These are phyloP conservation scores for Tylopilus rubrobrunneus DNA, from an alignment of 768 basidiomycete species.

Conservation along the genomic window DNA sequence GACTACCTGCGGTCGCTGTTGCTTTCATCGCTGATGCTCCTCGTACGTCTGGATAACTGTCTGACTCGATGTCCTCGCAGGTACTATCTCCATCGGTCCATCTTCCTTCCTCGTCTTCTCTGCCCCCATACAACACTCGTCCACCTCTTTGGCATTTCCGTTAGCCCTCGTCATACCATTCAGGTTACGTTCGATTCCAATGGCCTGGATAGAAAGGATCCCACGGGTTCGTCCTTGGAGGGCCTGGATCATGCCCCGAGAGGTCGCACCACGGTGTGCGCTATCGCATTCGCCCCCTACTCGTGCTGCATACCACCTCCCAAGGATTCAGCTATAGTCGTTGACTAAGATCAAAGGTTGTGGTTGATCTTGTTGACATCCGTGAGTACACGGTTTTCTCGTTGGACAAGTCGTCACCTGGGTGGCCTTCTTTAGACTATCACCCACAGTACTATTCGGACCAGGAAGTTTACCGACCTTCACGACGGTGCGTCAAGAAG, in stretches of 20 bases:
- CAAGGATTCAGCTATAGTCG: conserved; percentile 41
- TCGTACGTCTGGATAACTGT: conserved; percentile 47
- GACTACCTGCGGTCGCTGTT: conserved; percentile 96
- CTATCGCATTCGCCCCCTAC: conserved; percentile 40
- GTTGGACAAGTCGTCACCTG: neutral
- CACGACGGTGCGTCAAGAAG: conserved; percentile 33
- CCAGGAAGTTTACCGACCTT: conserved; percentile 34
- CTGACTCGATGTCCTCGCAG: conserved; percentile 34
- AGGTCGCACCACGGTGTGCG: conserved; percentile 42
- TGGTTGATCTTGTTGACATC: conserved; percentile 28
- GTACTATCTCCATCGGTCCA: conserved; percentile 83
- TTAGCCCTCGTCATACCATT: conserved; percentile 48
- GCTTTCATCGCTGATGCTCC: conserved; percentile 78
- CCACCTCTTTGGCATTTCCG: conserved; percentile 37
- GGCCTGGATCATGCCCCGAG: conserved; percentile 41
- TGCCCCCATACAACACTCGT: conserved; percentile 92
- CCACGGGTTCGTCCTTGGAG: conserved; percentile 14
- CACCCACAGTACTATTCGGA: conserved; percentile 33
- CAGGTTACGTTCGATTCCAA: conserved; percentile 45
- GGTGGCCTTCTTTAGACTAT: conserved; percentile 25
- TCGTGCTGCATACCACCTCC: conserved; percentile 53
- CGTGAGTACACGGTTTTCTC: conserved; percentile 17
- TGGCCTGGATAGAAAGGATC: conserved; percentile 29
- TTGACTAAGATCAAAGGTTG: conserved; percentile 4
- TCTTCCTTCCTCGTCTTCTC: conserved; percentile 87